Percentiles rank a stretch among this genome's conserved stretches.
These are phyloP conservation scores for Mycosphaerella arachidis DNA, from an alignment of 2,329 filamentous ascomycete genomes.

Conservation along the genomic window DNA sequence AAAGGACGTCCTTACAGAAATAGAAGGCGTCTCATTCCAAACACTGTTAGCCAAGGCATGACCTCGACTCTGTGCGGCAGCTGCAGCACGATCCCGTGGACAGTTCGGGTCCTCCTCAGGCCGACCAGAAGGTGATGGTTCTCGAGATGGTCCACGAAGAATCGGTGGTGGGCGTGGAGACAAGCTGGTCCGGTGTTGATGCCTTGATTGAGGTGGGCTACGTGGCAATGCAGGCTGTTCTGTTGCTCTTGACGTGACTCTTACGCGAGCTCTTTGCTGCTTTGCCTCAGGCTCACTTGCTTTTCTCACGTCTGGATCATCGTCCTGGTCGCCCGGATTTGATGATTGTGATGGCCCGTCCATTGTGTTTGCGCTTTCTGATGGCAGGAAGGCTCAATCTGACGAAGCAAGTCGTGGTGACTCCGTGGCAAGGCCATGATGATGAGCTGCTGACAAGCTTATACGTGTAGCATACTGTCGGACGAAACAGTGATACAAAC, in stretches of 20 bases:
- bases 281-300: not conserved
- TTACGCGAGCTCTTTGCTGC: constrained; percentile 1
- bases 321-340: constrained; percentile 8
- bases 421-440: not conserved
- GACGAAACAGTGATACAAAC: not conserved
- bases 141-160: not conserved
- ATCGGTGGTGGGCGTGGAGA: not conserved
- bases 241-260: constrained; percentile 5
- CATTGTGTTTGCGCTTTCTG: not conserved
- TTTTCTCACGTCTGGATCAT: constrained; percentile 3
- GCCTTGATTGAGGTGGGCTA: not conserved
- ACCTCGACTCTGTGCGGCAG: constrained; percentile 9
- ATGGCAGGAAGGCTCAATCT: not conserved
- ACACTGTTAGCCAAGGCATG: constrained; percentile 11
- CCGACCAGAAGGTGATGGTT: not conserved
- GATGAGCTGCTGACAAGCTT: not conserved
- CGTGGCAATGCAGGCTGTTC: constrained; percentile 1
- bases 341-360: not conserved
- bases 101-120: not conserved
- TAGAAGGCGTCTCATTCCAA: constrained; percentile 4
- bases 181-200: not conserved
- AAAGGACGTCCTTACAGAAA: constrained; percentile 7
- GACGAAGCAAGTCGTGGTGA: not conserved
- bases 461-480: not conserved
- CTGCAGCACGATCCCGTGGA: constrained; percentile 1